Percentiles rank a stretch among this genome's conserved stretches.
These are phyloP conservation scores for Botryosphaeria dothidea DNA, from an alignment of 2,329 filamentous ascomycete species.

Conservation along the genomic window DNA sequence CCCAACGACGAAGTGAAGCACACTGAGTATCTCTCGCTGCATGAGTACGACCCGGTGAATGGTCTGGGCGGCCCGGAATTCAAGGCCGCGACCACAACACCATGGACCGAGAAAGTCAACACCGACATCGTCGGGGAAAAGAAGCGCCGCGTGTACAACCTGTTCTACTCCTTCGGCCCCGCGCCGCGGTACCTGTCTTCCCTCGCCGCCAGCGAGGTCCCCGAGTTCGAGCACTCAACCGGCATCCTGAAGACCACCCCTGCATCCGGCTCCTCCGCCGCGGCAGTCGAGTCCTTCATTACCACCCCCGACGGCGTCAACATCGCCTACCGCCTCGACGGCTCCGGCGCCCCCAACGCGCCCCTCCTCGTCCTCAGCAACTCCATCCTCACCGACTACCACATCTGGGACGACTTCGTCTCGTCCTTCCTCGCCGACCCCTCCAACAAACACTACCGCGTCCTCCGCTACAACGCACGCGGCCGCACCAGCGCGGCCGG, in stretches of 20 bases:
- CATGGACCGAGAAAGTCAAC: conserved; percentile 62
- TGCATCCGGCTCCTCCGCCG: conserved; percentile 30
- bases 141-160: conserved; percentile 63
- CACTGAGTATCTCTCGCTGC: conserved; percentile 61
- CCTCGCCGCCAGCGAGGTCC: conserved; percentile 51
- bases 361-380: conserved; percentile 77
- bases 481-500: conserved; percentile 57
- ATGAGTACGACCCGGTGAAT: conserved; percentile 71
- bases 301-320: conserved; percentile 67
- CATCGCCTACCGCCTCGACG: conserved; percentile 75
- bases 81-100: conserved; percentile 62
- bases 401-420: conserved; percentile 80
- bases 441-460: conserved; percentile 64
- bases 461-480: conserved; percentile 76
- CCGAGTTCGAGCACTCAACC: conserved; percentile 54
- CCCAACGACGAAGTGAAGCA: conserved; percentile 34
- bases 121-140: conserved; percentile 59
- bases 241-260: conserved; percentile 58
- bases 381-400: conserved; percentile 73
- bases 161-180: conserved; percentile 79
- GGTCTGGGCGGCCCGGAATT: conserved; percentile 62
- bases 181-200: conserved; percentile 68
- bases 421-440: conserved; percentile 56
- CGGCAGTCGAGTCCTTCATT: conserved; percentile 66
- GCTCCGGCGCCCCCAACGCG: conserved; percentile 64